phyloP scores from a whole-genome alignment of 2,329 filamentous ascomycete species.

The Colletotrichum sp. region DNA sequence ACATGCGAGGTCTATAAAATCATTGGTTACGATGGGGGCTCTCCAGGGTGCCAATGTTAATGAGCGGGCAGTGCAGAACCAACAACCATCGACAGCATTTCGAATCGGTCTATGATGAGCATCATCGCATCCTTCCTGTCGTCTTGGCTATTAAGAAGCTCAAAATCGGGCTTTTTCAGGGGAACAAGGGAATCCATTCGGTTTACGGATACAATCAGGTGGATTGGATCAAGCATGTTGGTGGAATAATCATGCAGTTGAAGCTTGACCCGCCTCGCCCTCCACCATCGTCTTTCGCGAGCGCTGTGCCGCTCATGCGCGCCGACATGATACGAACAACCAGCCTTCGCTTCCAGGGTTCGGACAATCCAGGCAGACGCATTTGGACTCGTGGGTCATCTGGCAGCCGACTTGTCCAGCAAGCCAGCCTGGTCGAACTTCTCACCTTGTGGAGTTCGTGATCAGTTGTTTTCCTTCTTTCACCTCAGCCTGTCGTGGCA shows the following conservation, averaged over 20 bases:
- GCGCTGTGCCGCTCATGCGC: not conserved
- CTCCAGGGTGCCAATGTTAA: not conserved
- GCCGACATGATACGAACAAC: not conserved
- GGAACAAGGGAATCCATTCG: not conserved
- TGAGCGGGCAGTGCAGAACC: not conserved
- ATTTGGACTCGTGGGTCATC: not conserved
- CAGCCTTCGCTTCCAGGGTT: not conserved
- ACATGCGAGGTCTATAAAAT: not conserved
- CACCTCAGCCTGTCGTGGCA: not conserved
- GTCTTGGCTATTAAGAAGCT: not conserved
- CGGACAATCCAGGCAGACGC: not conserved
- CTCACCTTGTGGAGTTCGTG: not conserved
- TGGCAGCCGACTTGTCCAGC: not conserved
- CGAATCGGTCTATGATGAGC: not conserved
- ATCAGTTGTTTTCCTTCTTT: not conserved
- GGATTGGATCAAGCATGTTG: not conserved
- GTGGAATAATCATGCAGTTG: not conserved
- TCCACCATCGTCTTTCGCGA: not conserved
- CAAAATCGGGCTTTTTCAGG: not conserved
- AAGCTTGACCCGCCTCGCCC: not conserved
- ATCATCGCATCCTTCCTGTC: not conserved
- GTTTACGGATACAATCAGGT: not conserved
- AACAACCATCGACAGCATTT: not conserved
- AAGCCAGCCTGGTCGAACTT: not conserved
- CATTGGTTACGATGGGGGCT: not conserved